Evolutionary conservation across 768 basidiomycete genomes (phyloP).

Genomic region (Hemileccinum rubropunctum): DNA sequence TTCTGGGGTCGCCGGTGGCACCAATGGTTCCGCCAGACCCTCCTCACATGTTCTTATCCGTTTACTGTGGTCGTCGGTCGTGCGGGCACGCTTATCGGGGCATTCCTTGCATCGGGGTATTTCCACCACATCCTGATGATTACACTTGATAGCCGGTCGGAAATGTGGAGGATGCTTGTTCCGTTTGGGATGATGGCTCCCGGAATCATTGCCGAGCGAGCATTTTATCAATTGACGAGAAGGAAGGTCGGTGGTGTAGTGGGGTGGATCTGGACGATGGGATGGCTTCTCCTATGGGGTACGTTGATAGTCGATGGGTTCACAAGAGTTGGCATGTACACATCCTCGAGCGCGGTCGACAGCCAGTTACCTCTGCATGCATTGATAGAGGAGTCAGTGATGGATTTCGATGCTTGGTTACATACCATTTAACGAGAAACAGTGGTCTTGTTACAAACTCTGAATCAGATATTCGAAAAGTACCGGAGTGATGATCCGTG

Average conservation of each 20-base stretch:
- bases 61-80: neutral
- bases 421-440: neutral
- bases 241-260: neutral
- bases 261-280: constrained; percentile 1
- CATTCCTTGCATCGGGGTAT: neutral
- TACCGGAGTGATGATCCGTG: too few species aligned
- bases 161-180: constrained; percentile 1
- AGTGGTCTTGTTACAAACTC: too few species aligned
- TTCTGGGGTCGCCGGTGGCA: constrained; percentile 1
- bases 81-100: neutral
- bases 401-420: neutral
- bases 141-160: neutral
- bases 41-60: neutral
- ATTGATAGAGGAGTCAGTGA: neutral
- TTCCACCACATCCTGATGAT: neutral
- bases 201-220: neutral
- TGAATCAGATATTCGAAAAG: too few species aligned
- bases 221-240: neutral
- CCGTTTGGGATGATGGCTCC: constrained; percentile 1
- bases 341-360: neutral
- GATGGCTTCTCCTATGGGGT: neutral
- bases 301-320: neutral
- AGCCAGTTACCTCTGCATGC: neutral
- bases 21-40: neutral
- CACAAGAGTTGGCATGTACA: neutral